Evolutionary conservation across 805 yeast genomes (phyloP).

Genomic region (Candida argentea): DNA sequence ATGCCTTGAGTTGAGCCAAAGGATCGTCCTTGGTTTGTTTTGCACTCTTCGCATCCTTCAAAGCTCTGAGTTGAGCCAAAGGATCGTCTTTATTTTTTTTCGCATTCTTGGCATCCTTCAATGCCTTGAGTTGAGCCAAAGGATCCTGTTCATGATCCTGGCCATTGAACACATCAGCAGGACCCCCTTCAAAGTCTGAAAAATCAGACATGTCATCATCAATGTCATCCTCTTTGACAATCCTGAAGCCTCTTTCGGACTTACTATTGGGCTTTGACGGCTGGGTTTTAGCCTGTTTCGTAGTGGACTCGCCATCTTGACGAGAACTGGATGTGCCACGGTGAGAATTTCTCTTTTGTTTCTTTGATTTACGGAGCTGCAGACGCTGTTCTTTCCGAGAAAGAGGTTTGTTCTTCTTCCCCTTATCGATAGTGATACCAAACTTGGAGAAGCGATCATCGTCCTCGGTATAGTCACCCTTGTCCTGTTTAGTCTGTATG

Average conservation of each 20-base stretch:
- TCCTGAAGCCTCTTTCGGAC: slow-evolving; percentile 9
- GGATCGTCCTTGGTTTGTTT: slow-evolving; percentile 12
- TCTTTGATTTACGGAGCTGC: slow-evolving; percentile 22
- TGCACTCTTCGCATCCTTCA: slow-evolving; percentile 8
- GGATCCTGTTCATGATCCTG: slow-evolving; percentile 12
- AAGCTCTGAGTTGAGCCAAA: slow-evolving; percentile 3
- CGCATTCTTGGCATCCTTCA: slow-evolving; percentile 6
- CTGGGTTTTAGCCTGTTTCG: too few relatives aligned
- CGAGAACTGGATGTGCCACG: too few relatives aligned
- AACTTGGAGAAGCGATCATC: slow-evolving; percentile 10
- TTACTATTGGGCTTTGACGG: too few relatives aligned
- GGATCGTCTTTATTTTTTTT: slow-evolving; percentile 5
- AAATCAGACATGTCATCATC: slow-evolving; percentile 3
- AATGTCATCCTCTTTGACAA: slow-evolving; percentile 23
- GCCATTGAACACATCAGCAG: slow-evolving; percentile 7
- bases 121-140: slow-evolving; percentile 12
- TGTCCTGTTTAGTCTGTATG: slow-evolving; percentile 30
- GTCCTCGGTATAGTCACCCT: slow-evolving; percentile 34
- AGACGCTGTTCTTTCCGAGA: slow-evolving; percentile 27
- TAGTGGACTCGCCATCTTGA: too few relatives aligned
- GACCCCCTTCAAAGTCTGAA: slow-evolving; percentile 7
- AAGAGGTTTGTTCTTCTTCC: slow-evolving; percentile 13
- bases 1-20: slow-evolving; percentile 12
- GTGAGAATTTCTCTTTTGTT: slow-evolving; percentile 23
- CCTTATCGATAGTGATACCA: slow-evolving; percentile 2